phyloP scores from a whole-genome alignment of 2,329 filamentous ascomycete genomes.

The Magnaporthiopsis rhizophila region DNA sequence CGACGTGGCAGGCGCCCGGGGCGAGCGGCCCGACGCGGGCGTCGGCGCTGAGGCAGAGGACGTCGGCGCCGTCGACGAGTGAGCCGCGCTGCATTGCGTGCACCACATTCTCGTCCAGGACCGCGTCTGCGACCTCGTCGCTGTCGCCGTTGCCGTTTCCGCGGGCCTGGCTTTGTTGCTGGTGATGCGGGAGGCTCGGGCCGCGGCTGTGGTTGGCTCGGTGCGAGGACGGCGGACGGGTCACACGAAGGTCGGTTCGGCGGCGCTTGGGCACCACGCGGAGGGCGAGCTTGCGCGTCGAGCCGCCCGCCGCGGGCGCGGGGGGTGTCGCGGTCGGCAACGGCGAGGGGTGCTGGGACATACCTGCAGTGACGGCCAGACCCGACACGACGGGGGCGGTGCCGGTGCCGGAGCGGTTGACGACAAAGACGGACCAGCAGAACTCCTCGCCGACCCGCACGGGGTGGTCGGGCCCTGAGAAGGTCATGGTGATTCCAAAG shows the following conservation, averaged over 20 bases:
- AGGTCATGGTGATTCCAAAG: constrained; percentile 68
- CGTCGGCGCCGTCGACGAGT: constrained; percentile 53
- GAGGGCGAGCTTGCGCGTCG: constrained; percentile 60
- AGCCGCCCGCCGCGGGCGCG: constrained; percentile 13
- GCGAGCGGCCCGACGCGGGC: constrained; percentile 64
- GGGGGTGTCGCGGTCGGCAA: constrained; percentile 18
- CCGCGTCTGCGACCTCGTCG: constrained; percentile 50
- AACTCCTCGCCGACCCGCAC: constrained; percentile 61
- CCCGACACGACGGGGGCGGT: constrained; percentile 9
- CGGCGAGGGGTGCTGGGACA: constrained; percentile 8
- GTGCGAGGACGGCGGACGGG: constrained; percentile 46
- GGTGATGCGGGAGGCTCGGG: background rate
- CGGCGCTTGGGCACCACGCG: constrained; percentile 59
- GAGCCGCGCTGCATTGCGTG: constrained; percentile 64
- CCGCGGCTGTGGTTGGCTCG: constrained; percentile 19
- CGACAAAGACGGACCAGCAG: constrained; percentile 65
- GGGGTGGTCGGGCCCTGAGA: constrained; percentile 50
- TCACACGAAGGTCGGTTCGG: constrained; percentile 45
- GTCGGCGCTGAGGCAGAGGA: constrained; percentile 70
- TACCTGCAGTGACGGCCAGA: background rate
- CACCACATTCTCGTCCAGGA: constrained; percentile 63
- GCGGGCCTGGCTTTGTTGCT: constrained; percentile 16
- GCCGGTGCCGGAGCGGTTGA: constrained; percentile 49
- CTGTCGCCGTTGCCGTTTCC: constrained; percentile 9
- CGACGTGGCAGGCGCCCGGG: constrained; percentile 65